Percentiles rank a stretch among this genome's conserved stretches.
Evolutionary conservation across 2,329 filamentous ascomycete species (phyloP).

Genomic region (Onygena corvina): DNA sequence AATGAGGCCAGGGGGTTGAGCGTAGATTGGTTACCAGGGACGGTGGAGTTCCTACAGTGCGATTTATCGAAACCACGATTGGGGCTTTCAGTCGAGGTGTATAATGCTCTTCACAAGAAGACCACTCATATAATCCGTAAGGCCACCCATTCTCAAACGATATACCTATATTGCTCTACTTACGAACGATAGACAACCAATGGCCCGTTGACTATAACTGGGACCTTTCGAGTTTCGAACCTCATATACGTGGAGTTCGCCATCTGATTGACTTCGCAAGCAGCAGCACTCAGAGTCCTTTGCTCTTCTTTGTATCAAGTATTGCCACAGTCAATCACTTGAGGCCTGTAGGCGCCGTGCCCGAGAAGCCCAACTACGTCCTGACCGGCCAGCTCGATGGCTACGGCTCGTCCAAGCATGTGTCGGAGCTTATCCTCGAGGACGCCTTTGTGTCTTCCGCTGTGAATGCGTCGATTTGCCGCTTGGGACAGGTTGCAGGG

Average conservation of each 20-base stretch:
- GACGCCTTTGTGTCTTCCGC: slow-evolving; percentile 16
- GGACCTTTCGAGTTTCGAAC: slow-evolving; percentile 22
- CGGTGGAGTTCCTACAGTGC: background rate
- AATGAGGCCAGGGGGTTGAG: slow-evolving; percentile 1
- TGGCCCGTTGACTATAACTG: slow-evolving; percentile 30
- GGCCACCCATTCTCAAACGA: background rate
- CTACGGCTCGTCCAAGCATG: slow-evolving; percentile 26
- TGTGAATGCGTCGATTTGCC: slow-evolving; percentile 18
- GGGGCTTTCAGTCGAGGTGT: background rate
- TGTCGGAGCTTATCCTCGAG: slow-evolving; percentile 36
- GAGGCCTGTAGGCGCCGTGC: slow-evolving; percentile 20
- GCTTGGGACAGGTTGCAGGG: slow-evolving; percentile 28
- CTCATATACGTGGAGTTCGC: slow-evolving; percentile 21
- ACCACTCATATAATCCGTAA: slow-evolving; percentile 5
- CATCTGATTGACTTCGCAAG: slow-evolving; percentile 20
- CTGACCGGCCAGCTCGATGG: slow-evolving; percentile 24
- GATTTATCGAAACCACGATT: background rate
- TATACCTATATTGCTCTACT: too few relatives aligned
- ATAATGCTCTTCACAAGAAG: background rate
- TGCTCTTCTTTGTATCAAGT: slow-evolving; percentile 23
- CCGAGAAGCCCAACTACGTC: slow-evolving; percentile 15
- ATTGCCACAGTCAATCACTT: slow-evolving; percentile 19
- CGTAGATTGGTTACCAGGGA: background rate
- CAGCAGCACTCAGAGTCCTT: slow-evolving; percentile 13
- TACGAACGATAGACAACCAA: background rate